phyloP scores from a whole-genome alignment of 208 protist genomes.

The Polymyxa betae region DNA sequence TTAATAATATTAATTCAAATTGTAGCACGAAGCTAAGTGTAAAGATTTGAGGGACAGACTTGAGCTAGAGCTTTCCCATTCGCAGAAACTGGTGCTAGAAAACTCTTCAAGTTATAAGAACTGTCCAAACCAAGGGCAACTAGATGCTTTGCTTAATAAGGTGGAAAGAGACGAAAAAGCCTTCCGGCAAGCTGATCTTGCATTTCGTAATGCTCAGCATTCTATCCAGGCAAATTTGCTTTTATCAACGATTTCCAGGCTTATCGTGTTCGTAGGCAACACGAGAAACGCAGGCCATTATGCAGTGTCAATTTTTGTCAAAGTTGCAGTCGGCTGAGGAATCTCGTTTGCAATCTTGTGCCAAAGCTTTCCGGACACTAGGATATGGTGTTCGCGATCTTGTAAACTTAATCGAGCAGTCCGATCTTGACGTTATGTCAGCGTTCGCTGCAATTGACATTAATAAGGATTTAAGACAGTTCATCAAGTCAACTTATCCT shows the following conservation, averaged over 20 bases:
- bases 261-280: not conserved
- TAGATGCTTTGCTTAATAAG: not conserved
- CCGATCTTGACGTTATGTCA: not conserved
- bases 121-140: not conserved
- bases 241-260: not conserved
- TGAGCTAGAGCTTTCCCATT: not conserved
- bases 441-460: constrained; percentile 31
- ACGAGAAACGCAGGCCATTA: constrained; percentile 29
- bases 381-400: not conserved
- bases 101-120: not conserved
- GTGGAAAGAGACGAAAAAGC: not conserved
- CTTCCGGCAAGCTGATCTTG: constrained; percentile 35
- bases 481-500: constrained; percentile 3
- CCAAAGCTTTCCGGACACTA: not conserved
- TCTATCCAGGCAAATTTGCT: constrained; percentile 13
- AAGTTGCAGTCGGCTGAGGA: constrained; percentile 7
- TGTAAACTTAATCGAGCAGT: constrained; percentile 34
- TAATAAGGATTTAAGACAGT: constrained; percentile 11
- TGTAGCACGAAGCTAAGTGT: constrained; percentile 8
- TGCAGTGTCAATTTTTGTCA: constrained; percentile 31
- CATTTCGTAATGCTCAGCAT: constrained; percentile 15
- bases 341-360: not conserved
- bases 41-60: constrained; percentile 3
- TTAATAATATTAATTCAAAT: not conserved
- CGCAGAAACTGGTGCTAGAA: not conserved